phyloP scores from a whole-genome alignment of 331 rosid species.

The Saraca asoca region DNA sequence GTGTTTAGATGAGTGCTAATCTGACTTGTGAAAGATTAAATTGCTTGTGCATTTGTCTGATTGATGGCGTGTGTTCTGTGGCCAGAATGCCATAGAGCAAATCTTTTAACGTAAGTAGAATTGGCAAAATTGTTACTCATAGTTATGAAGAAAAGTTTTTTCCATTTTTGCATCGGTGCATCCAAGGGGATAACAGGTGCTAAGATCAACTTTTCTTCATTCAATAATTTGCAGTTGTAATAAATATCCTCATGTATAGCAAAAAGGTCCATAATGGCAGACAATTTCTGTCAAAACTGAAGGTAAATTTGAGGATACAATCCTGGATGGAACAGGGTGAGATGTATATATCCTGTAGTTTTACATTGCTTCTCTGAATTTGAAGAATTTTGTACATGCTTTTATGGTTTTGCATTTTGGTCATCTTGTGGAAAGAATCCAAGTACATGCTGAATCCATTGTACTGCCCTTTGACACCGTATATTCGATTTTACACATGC shows the following conservation, averaged over 20 bases:
- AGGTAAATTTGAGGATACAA: background rate
- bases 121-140: conserved; percentile 26
- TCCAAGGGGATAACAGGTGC: background rate
- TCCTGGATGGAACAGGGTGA: background rate
- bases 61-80: too few species aligned
- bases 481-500: too few species aligned
- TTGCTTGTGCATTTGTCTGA: conserved; percentile 10
- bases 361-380: too few species aligned
- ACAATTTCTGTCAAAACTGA: conserved; percentile 25
- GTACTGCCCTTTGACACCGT: background rate
- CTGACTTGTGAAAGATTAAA: conserved; percentile 8
- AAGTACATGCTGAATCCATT: too few species aligned
- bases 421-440: too few species aligned
- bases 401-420: too few species aligned
- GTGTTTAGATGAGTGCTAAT: background rate
- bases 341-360: background rate
- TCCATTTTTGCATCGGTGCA: background rate
- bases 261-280: conserved; percentile 3
- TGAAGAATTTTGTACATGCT: too few species aligned
- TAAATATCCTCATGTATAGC: conserved; percentile 20
- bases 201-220: conserved; percentile 27
- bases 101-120: conserved; percentile 10
- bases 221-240: conserved; percentile 26
- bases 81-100: background rate
- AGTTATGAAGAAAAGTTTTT: background rate